Evolutionary conservation across 2,329 filamentous ascomycete genomes (phyloP).

Genomic region (Venturia oleaginea): DNA sequence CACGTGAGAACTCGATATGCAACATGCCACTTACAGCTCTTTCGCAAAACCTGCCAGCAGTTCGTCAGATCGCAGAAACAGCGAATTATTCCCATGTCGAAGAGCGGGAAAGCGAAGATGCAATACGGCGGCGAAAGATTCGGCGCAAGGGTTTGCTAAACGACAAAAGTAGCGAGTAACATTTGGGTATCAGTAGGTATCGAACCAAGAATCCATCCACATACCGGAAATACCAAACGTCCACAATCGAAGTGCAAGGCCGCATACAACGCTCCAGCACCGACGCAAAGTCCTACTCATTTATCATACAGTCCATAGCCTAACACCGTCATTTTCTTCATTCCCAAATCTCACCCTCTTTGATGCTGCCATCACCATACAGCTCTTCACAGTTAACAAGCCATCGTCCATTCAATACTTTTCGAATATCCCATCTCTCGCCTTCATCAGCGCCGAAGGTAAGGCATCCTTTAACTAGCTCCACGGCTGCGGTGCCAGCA

Average conservation of each 20-base stretch:
- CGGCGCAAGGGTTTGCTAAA: not conserved
- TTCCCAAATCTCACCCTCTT: conserved; percentile 8
- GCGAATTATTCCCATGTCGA: too few relatives aligned
- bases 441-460: conserved; percentile 46
- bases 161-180: not conserved
- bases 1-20: too few relatives aligned
- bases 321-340: not conserved
- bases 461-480: conserved; percentile 52
- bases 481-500: conserved; percentile 25
- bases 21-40: too few relatives aligned
- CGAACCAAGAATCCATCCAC: not conserved
- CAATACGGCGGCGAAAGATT: too few relatives aligned
- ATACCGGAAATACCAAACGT: not conserved
- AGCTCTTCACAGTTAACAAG: conserved; percentile 3
- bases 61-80: too few relatives aligned
- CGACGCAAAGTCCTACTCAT: not conserved
- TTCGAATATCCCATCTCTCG: conserved; percentile 21
- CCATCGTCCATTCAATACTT: conserved; percentile 4
- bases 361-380: conserved; percentile 11
- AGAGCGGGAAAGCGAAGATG: too few relatives aligned
- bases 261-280: not conserved
- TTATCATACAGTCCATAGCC: not conserved
- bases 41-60: too few relatives aligned
- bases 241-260: not conserved
- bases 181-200: not conserved